Base-by-base conservation (phyloP, 1,284 basidiomycete genomes). In the Melampsora abietis-canadensis region DNA sequence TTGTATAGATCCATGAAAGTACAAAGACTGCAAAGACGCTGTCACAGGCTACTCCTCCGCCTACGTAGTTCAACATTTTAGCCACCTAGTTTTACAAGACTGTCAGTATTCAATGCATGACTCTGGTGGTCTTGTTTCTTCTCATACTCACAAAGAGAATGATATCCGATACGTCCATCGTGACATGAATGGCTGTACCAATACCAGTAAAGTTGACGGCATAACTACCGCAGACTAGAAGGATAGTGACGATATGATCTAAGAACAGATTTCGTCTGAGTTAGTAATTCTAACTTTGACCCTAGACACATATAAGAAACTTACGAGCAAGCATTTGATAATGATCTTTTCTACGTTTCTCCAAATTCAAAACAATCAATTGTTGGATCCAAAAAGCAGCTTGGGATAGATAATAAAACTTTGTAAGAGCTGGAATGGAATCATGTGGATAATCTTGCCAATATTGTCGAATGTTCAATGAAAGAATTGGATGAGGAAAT, bases 121-220 rank as follows among this genome's bases (percentile, higher is more conserved):
- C 4, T 21, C 2, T n/a, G 6, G 6, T 1, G 1, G 51, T 7
- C 4, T 51, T 19, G n/a, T n/a, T 54, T 54, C 24, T n/a, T n/a
- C 6, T 21, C 6, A 54, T 8, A 77, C 77, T 66, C 46, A 78
- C 77, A 48, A 78, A 78, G 21, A 82, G 77, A 10, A 81, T 74
- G 30, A 82, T 79, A 68, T 82, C 81, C 30, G 79, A 78, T 0
- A 80, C 80, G 46, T 82, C 81, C 81, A 82, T 81, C 2, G 82
- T 78, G 47, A 79, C 77, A 40, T 81, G 77, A 65, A 82, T 78
- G 24, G 78, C 80, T 47, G 79, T 79, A 27, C 81, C 81, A 7
- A 82, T 77, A 12, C 78, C 79, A 40, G 80, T 78, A 68, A 79
- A 81, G 76, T 79, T 77, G 69, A 77, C 78, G 1, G 76, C 73